Conservation (phyloP, 495 filamentous ascomycete species). For the Amphirosellinia nigrospora region DNA sequence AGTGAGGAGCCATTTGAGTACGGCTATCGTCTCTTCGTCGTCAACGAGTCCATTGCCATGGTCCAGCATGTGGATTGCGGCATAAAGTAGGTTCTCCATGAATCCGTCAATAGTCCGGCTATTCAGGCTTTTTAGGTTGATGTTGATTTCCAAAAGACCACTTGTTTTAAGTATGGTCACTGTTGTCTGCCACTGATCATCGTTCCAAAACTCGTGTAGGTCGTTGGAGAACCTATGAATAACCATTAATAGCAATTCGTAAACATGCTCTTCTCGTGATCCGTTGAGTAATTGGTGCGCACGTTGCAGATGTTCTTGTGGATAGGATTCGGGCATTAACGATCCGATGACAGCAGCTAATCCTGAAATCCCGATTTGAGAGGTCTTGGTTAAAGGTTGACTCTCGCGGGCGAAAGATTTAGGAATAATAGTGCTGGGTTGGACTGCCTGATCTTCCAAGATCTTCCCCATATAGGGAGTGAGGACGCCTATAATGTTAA, state of each 20-base stretch:
- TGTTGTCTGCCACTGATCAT: background rate
- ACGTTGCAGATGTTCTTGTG: background rate
- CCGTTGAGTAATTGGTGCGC: background rate
- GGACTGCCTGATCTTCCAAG: background rate
- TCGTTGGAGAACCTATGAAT: background rate
- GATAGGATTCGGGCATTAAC: background rate
- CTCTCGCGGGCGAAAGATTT: background rate
- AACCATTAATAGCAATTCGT: background rate
- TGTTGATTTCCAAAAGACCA: background rate
- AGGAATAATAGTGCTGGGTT: background rate
- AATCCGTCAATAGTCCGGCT: background rate
- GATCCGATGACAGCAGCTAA: background rate
- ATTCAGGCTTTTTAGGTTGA: background rate
- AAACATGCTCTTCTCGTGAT: background rate
- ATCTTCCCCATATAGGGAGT: background rate
- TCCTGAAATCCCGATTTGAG: background rate
- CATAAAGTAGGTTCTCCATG: background rate
- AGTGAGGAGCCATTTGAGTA: background rate
- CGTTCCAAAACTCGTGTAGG: background rate
- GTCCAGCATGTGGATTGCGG: background rate
- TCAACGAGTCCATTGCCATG: background rate
- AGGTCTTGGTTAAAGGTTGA: background rate
- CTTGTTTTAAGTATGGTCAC: background rate
- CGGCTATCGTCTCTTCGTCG: background rate
- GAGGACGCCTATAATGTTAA: background rate